These are phyloP conservation scores for Nakazawaea pomicola DNA, from an alignment of 805 yeast genomes.

Conservation along the genomic window DNA sequence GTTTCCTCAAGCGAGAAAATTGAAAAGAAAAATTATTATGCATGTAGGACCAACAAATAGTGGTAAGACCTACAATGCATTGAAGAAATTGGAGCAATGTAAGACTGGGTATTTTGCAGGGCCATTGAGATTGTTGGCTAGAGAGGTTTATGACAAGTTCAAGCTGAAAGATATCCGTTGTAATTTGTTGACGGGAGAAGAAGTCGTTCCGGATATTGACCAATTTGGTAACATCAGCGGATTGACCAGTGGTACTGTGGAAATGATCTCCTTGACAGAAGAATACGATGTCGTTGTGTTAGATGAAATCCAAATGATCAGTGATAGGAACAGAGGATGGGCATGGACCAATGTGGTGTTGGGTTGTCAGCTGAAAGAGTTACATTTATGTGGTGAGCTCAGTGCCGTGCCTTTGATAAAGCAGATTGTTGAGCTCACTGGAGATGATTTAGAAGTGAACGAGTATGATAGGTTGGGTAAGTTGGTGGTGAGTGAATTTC, in stretches of 20 bases:
- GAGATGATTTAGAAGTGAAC: slow-evolving; percentile 73
- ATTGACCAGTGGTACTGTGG: slow-evolving; percentile 84
- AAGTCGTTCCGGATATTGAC: slow-evolving; percentile 68
- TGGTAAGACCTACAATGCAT: slow-evolving; percentile 87
- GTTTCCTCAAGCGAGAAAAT: slow-evolving; percentile 80
- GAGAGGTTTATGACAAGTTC: slow-evolving; percentile 86
- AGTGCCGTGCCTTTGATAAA: slow-evolving; percentile 68
- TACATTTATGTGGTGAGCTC: slow-evolving; percentile 93
- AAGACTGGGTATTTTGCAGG: slow-evolving; percentile 89
- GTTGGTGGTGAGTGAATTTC: slow-evolving; percentile 46
- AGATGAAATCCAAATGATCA: slow-evolving; percentile 96
- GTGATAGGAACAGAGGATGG: slow-evolving; percentile 74
- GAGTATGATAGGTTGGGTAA: slow-evolving; percentile 73
- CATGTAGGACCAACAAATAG: slow-evolving; percentile 98
- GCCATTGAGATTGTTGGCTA: slow-evolving; percentile 82
- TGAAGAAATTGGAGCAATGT: slow-evolving; percentile 59
- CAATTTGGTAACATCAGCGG: slow-evolving; percentile 68
- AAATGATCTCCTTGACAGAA: slow-evolving; percentile 73
- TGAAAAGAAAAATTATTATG: slow-evolving; percentile 76
- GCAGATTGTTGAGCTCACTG: slow-evolving; percentile 59
- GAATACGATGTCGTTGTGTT: slow-evolving; percentile 83
- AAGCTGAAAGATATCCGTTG: slow-evolving; percentile 62
- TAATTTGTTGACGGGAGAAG: slow-evolving; percentile 94
- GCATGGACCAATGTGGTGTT: slow-evolving; percentile 92
- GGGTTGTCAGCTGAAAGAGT: slow-evolving; percentile 79